Conservation (phyloP, 108 stramenopile species). For the Cylindrotheca closterium region DNA sequence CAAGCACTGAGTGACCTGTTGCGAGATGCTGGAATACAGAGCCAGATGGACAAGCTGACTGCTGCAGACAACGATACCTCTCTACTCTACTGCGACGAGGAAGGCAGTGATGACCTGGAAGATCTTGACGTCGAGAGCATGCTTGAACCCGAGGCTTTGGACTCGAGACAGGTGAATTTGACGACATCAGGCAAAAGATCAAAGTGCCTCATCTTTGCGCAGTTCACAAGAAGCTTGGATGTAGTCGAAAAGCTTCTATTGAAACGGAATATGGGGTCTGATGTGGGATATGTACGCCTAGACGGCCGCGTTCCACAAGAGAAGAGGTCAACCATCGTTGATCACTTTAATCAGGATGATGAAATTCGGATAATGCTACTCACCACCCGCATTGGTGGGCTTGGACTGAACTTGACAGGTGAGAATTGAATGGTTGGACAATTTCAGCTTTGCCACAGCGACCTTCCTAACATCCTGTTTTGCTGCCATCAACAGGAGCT, state of each 20-base stretch:
- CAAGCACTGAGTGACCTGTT: conserved; percentile 76
- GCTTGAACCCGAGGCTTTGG: background rate
- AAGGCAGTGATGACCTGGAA: conserved; percentile 25
- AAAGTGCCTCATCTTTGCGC: conserved; percentile 88
- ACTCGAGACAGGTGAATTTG: background rate
- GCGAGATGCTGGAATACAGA: conserved; percentile 61
- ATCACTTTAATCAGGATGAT: conserved; percentile 72
- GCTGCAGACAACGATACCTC: conserved; percentile 84
- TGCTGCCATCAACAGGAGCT: conserved; percentile 43
- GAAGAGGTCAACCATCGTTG: conserved; percentile 60
- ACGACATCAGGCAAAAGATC: background rate
- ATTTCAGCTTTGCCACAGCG: background rate
- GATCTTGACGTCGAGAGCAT: conserved; percentile 13
- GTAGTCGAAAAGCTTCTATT: conserved; percentile 80
- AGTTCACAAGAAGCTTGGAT: conserved; percentile 80
- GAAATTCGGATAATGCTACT: conserved; percentile 69
- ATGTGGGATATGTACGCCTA: conserved; percentile 61
- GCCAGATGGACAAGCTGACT: conserved; percentile 37
- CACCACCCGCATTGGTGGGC: conserved; percentile 80
- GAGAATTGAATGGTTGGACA: conserved; percentile 6
- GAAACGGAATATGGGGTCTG: conserved; percentile 58
- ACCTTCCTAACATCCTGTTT: background rate
- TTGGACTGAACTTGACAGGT: conserved; percentile 87
- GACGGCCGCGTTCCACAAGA: conserved; percentile 73
- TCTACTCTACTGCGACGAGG: conserved; percentile 43